These are phyloP conservation scores for Aspergillus glaucus DNA, from an alignment of 2,329 filamentous ascomycete species.

Conservation along the genomic window DNA sequence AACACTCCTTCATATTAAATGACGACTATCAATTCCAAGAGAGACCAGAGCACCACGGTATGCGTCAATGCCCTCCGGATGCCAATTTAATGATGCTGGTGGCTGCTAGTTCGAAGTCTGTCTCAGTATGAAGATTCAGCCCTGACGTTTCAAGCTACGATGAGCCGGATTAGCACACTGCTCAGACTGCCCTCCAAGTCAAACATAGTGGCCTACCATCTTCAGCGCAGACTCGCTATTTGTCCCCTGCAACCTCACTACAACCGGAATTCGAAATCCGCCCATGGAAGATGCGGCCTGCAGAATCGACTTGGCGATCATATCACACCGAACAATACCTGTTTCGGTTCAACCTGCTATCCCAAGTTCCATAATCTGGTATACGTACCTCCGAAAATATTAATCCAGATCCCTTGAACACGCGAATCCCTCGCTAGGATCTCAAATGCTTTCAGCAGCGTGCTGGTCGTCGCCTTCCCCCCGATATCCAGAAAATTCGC, in stretches of 20 bases:
- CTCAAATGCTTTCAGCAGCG: constrained; percentile 22
- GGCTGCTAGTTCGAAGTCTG: constrained; percentile 11
- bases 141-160: constrained; percentile 4
- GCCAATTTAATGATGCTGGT: constrained; percentile 11
- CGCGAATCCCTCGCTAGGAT: constrained; percentile 19
- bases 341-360: background rate
- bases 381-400: constrained; percentile 42
- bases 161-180: background rate
- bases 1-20: too few species aligned
- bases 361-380: background rate
- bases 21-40: too few species aligned
- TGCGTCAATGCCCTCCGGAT: background rate
- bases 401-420: constrained; percentile 45
- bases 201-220: constrained; percentile 26
- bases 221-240: constrained; percentile 39
- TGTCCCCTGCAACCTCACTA: constrained; percentile 45
- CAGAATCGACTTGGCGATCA: constrained; percentile 48
- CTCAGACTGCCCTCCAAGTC: background rate
- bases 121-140: constrained; percentile 3
- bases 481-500: constrained; percentile 31
- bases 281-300: constrained; percentile 35
- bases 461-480: constrained; percentile 23
- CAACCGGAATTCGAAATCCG: constrained; percentile 38
- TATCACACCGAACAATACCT: constrained; percentile 47
- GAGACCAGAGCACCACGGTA: too few species aligned